Percentiles rank a stretch among this genome's conserved stretches.
Conservation (phyloP, 805 yeast genomes). For the Candida coleopterorum region DNA sequence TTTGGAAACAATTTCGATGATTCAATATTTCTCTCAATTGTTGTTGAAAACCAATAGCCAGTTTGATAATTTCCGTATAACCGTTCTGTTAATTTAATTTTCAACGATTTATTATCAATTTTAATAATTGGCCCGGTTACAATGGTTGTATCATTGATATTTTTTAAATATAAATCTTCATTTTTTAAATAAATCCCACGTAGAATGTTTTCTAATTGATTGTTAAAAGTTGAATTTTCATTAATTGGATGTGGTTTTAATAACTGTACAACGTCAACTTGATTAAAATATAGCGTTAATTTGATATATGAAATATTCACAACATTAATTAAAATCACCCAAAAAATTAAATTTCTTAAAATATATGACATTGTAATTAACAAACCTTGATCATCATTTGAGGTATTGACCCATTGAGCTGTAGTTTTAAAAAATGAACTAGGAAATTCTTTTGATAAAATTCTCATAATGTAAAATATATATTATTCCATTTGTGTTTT, state of each 20-base stretch:
- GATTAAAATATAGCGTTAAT: slow-evolving; percentile 1
- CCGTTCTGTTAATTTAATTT: slow-evolving; percentile 1
- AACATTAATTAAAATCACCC: slow-evolving; percentile 3
- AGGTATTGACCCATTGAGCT: slow-evolving; percentile 3
- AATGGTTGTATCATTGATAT: slow-evolving; percentile 15
- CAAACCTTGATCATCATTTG: not conserved
- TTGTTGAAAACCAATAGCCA: not conserved
- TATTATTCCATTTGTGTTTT: slow-evolving; percentile 1
- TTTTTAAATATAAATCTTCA: slow-evolving; percentile 15
- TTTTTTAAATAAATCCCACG: slow-evolving; percentile 17
- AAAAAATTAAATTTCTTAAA: slow-evolving; percentile 4
- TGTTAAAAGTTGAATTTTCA: not conserved
- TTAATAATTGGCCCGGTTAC: slow-evolving; percentile 14
- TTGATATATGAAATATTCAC: slow-evolving; percentile 4
- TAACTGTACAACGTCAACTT: slow-evolving; percentile 6
- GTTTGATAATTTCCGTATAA: not conserved
- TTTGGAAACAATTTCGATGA: not conserved
- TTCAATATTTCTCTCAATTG: not conserved
- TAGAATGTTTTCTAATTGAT: slow-evolving; percentile 9
- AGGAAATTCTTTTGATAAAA: slow-evolving; percentile 7
- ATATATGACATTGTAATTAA: not conserved
- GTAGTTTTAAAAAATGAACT: slow-evolving; percentile 6
- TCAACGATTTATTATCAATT: not conserved
- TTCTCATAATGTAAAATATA: not conserved
- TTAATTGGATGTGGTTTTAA: not conserved